Conservation (phyloP, 495 filamentous ascomycete genomes). For the Polyplosphaeria fusca region DNA sequence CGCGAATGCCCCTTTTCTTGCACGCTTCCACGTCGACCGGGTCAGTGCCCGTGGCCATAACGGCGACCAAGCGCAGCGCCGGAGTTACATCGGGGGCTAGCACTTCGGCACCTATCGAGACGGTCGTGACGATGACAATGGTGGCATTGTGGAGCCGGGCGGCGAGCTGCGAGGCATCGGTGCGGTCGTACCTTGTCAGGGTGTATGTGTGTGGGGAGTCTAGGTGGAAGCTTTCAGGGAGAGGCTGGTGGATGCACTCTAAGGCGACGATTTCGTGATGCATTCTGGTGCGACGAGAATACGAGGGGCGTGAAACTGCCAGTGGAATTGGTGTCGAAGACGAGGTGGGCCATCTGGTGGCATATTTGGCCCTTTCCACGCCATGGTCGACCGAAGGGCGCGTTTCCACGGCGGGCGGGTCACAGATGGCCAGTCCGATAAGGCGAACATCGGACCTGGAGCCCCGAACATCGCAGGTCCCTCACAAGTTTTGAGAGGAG, state of each 20-base stretch:
- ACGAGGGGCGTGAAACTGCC: too few species aligned
- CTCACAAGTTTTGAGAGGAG: too few species aligned
- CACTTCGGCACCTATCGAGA: conserved; percentile 41
- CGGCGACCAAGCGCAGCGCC: conserved; percentile 47
- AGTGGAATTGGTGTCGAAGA: too few species aligned
- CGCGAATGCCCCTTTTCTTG: conserved; percentile 44
- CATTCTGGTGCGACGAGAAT: too few species aligned
- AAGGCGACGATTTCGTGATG: conserved; percentile 49
- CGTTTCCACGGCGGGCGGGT: too few species aligned
- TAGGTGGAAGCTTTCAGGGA: conserved; percentile 43
- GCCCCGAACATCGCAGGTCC: too few species aligned
- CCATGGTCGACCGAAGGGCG: too few species aligned
- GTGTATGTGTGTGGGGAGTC: conserved; percentile 42
- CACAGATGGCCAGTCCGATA: too few species aligned
- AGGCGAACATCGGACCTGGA: too few species aligned
- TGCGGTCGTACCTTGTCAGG: conserved; percentile 35
- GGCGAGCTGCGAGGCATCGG: conserved; percentile 34
- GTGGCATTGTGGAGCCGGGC: conserved; percentile 48
- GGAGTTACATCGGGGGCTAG: conserved; percentile 38
- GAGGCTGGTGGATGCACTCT: conserved; percentile 47
- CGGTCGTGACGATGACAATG: conserved; percentile 47
- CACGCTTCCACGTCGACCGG: conserved; percentile 50
- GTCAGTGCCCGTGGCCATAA: conserved; percentile 53
- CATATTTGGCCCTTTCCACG: too few species aligned
- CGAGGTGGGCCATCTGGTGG: too few species aligned